Evolutionary conservation across 345 rosid genomes (phyloP).

Genomic region (Noccaea bulbosa): DNA sequence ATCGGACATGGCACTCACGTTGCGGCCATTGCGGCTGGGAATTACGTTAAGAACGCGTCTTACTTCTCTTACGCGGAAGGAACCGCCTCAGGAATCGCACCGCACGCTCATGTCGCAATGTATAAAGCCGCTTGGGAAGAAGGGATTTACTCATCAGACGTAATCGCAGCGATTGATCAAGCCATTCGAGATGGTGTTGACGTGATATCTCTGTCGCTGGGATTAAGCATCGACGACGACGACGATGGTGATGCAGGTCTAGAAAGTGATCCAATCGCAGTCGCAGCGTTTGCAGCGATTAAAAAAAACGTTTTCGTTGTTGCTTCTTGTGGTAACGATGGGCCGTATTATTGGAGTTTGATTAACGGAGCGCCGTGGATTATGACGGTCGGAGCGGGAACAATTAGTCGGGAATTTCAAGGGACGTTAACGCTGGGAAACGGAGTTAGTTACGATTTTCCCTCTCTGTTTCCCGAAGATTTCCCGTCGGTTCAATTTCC

Average conservation of each 20-base stretch:
- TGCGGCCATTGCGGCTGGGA: slow-evolving; percentile 56
- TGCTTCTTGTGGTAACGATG: slow-evolving; percentile 64
- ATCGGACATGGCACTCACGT: slow-evolving; percentile 64
- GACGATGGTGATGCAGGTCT: neutral
- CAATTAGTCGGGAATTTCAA: slow-evolving; percentile 42
- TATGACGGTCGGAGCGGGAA: slow-evolving; percentile 51
- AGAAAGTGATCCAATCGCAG: slow-evolving; percentile 53
- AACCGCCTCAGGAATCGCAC: slow-evolving; percentile 54
- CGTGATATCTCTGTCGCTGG: slow-evolving; percentile 62
- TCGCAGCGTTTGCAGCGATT: slow-evolving; percentile 60
- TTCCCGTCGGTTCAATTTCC: slow-evolving; percentile 38
- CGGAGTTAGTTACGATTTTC: slow-evolving; percentile 39
- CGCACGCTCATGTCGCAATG: slow-evolving; percentile 45
- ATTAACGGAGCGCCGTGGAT: slow-evolving; percentile 58
- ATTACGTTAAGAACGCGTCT: slow-evolving; percentile 47
- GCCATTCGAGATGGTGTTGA: slow-evolving; percentile 73
- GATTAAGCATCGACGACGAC: slow-evolving; percentile 40
- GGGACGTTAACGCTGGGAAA: slow-evolving; percentile 49
- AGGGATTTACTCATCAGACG: slow-evolving; percentile 47
- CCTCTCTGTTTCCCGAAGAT: slow-evolving; percentile 50
- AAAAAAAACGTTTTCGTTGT: slow-evolving; percentile 57
- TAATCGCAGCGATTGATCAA: slow-evolving; percentile 71
- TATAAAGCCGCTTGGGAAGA: slow-evolving; percentile 59
- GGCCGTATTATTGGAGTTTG: slow-evolving; percentile 48
- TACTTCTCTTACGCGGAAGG: slow-evolving; percentile 53